These are phyloP conservation scores for Bimuria novae-zelandiae DNA, from an alignment of 2,329 filamentous ascomycete species.

Conservation along the genomic window DNA sequence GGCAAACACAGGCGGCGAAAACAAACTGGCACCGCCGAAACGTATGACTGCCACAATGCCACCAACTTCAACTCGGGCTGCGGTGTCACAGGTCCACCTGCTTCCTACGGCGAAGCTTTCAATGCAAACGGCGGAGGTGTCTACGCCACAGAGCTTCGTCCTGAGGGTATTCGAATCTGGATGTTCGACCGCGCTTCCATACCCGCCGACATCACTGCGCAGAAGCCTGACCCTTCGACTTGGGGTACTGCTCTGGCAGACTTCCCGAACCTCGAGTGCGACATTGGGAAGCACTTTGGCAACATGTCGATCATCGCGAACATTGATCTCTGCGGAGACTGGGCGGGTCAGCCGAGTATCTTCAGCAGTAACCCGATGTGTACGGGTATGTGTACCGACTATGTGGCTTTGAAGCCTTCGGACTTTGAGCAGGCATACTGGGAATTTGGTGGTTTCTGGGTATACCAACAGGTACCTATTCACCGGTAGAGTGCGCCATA, in stretches of 20 bases:
- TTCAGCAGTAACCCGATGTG: conserved; percentile 45
- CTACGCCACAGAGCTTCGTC: conserved; percentile 42
- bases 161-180: conserved; percentile 47
- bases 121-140: conserved; percentile 41
- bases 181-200: conserved; percentile 34
- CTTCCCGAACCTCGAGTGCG: conserved; percentile 42
- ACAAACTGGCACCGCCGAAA: conserved; percentile 52
- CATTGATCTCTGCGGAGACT: conserved; percentile 57
- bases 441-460: conserved; percentile 34
- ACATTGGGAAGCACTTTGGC: conserved; percentile 50
- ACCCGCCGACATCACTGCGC: conserved; percentile 14
- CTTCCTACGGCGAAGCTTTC: conserved; percentile 30
- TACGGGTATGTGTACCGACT: conserved; percentile 45
- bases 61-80: conserved; percentile 37
- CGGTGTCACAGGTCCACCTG: conserved; percentile 27
- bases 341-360: conserved; percentile 52
- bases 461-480: conserved; percentile 9
- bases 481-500: not conserved
- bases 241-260: conserved; percentile 31
- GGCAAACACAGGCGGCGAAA: conserved; percentile 16
- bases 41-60: conserved; percentile 47
- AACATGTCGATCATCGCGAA: conserved; percentile 48
- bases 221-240: conserved; percentile 20
- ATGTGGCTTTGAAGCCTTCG: conserved; percentile 20
- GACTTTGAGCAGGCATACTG: conserved; percentile 33